Percentiles rank a stretch among this genome's conserved stretches.
Evolutionary conservation across 1,284 basidiomycete species (phyloP).

Genomic region (Albatrellus sp.): DNA sequence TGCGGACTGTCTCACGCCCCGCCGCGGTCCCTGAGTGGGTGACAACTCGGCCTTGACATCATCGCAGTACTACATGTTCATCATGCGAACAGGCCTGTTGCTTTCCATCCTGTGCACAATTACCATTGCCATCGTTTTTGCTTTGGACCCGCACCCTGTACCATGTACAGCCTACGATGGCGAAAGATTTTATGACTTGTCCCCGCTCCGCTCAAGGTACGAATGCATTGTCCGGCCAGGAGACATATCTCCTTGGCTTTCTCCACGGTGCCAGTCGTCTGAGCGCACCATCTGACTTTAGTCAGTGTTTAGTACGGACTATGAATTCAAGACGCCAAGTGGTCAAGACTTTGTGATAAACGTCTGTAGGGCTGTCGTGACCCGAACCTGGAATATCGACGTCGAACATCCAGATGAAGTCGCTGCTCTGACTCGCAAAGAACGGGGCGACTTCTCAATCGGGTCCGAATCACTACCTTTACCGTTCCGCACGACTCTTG

Average conservation of each 20-base stretch:
- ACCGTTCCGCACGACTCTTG: background rate
- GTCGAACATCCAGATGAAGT: constrained; percentile 41
- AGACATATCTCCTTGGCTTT: background rate
- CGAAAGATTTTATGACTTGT: constrained; percentile 52
- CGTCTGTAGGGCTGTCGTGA: constrained; percentile 43
- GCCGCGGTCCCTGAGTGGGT: constrained; percentile 1
- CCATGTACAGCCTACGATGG: constrained; percentile 27
- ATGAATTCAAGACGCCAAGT: constrained; percentile 34
- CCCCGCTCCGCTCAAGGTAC: constrained; percentile 40
- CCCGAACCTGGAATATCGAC: constrained; percentile 45
- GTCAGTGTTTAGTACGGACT: constrained; percentile 41
- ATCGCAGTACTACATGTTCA: too few species aligned
- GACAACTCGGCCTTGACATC: background rate
- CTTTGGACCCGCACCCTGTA: background rate
- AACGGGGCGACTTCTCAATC: constrained; percentile 57
- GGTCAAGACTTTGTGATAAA: constrained; percentile 44
- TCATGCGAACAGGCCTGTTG: too few species aligned
- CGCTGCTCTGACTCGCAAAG: constrained; percentile 47
- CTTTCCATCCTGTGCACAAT: background rate
- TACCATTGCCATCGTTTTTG: constrained; percentile 2
- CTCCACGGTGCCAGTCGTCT: background rate
- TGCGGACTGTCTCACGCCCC: constrained; percentile 5
- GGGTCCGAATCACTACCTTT: constrained; percentile 35
- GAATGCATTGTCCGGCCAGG: background rate
- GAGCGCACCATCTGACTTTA: constrained; percentile 10